Evolutionary conservation across 306 rosid species (phyloP).

Genomic region (Betula pendula): DNA sequence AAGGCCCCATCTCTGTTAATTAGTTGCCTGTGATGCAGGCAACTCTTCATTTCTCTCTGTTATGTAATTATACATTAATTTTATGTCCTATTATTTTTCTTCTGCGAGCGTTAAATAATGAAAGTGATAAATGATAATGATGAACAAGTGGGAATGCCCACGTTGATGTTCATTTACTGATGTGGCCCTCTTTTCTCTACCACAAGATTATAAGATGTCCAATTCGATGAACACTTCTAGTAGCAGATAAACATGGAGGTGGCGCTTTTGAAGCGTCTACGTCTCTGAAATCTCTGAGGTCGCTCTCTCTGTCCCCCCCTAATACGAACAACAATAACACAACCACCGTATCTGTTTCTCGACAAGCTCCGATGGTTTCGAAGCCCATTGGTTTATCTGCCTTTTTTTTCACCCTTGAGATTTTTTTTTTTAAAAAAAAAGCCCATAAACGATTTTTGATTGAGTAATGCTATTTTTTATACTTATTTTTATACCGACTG

Average conservation of each 20-base stretch:
- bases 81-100: neutral
- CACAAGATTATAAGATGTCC: neutral
- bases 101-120: neutral
- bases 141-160: neutral
- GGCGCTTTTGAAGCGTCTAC: neutral
- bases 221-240: neutral
- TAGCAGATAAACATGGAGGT: neutral
- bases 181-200: neutral
- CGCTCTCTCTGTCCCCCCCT: no score
- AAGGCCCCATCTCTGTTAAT: neutral
- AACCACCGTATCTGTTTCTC: neutral
- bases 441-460: no score
- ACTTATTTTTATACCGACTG: no score
- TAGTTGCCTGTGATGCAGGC: conserved; percentile 14
- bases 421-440: no score
- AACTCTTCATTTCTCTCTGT: neutral
- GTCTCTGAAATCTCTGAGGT: neutral
- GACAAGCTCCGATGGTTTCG: neutral
- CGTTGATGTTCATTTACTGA: neutral
- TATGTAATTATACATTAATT: neutral
- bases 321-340: neutral
- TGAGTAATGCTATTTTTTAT: no score
- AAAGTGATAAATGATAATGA: neutral
- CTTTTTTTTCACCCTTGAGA: neutral
- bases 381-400: neutral